Evolutionary conservation across 1,284 basidiomycete genomes (phyloP).

Genomic region (Schizopora paradoxa): DNA sequence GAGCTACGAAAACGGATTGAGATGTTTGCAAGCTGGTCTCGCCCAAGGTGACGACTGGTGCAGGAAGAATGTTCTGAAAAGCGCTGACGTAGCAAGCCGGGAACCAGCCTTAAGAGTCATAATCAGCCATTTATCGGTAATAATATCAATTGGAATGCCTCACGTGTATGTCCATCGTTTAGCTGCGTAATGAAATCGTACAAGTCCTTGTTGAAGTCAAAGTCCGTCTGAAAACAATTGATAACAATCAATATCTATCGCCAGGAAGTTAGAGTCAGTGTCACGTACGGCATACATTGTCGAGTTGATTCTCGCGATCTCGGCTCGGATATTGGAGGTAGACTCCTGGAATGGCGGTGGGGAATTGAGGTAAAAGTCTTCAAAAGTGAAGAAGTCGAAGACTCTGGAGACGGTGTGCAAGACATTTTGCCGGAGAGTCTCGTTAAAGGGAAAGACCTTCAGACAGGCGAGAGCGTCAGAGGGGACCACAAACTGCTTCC

Average conservation of each 20-base stretch:
- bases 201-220: conserved; percentile 56
- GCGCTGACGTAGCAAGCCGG: conserved; percentile 51
- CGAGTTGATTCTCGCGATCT: conserved; percentile 42
- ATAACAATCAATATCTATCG: background rate
- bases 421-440: conserved; percentile 57
- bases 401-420: conserved; percentile 47
- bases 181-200: conserved; percentile 52
- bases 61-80: conserved; percentile 55
- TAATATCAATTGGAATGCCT: conserved; percentile 18
- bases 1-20: conserved; percentile 55
- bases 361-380: conserved; percentile 54
- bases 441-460: conserved; percentile 51
- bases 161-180: conserved; percentile 63
- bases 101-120: conserved; percentile 42
- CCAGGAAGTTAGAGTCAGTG: background rate
- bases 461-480: conserved; percentile 16
- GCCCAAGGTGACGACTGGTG: conserved; percentile 51
- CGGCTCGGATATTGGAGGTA: conserved; percentile 47
- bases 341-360: conserved; percentile 59
- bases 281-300: conserved; percentile 35
- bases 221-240: conserved; percentile 41
- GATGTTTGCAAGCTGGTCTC: conserved; percentile 45
- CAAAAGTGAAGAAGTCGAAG: conserved; percentile 62
- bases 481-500: conserved; percentile 13
- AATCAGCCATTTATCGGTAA: background rate